Base-by-base conservation (phyloP, 345 rosid species). In the Dovyalis caffra region DNA sequence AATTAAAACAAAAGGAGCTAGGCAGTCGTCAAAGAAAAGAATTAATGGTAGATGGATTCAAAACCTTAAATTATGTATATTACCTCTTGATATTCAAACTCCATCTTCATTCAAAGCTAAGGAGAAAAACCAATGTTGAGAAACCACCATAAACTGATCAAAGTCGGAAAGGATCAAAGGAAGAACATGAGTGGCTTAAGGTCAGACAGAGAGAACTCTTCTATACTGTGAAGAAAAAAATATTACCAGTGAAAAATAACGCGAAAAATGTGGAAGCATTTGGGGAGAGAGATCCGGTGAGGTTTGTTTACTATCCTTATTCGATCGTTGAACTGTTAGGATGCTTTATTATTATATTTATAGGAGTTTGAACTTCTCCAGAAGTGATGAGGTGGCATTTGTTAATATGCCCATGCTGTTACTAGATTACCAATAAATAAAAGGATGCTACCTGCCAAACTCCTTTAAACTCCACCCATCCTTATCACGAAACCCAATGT, bases 41-140 rank as follows among this genome's bases (percentile, higher is more conserved):
- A 40, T n/a, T 10, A 40, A 2, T 14, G 15, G 14, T 3, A 43
- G 14, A 56, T 56, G 28, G 61, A 21, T n/a, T 2, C 58, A 53
- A 6, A 53, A 53, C 58, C 58, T 53, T 53, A 1, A 5, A 3
- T 23, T 9, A n/a, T 0, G 7, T 20, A 34, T 25, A 8, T 72
- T 71, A 88, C 92, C 92, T 87, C 92, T 32, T 71, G 83, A 53
- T 85, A 89, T 73, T 79, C 82, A 62, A 79, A 68, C 35, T 75
- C 87, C 90, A 85, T 85, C 51, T 16, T 47, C 58, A 53, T 6
- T 35, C 32, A 60, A 64, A 69, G 26, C 61, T 43, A 35, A 21
- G 18, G 33, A 25, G n/a, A 20, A 21, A 56, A 9, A 14, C 53
- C 33, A 29, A 34, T 10, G 18, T 43, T 12, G 3, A 40, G 45